These are phyloP conservation scores for Gelatoporia subvermispora DNA, from an alignment of 768 basidiomycete genomes.

Conservation along the genomic window DNA sequence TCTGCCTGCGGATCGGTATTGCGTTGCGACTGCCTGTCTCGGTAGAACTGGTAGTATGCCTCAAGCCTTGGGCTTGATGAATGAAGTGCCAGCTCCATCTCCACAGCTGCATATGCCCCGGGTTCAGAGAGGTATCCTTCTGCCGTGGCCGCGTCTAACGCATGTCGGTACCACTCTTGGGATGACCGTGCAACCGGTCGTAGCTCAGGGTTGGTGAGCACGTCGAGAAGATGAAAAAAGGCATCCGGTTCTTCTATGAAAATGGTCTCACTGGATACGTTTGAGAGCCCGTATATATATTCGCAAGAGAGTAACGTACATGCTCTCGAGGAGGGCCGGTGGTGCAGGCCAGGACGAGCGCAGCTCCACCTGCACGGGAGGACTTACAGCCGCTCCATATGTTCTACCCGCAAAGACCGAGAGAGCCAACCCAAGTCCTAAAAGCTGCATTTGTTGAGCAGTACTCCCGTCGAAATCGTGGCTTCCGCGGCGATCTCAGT, in stretches of 20 bases:
- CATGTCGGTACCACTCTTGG: constrained; percentile 49
- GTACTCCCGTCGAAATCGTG: no score
- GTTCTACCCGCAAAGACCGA: neutral
- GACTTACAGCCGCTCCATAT: constrained; percentile 11
- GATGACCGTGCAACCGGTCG: constrained; percentile 35
- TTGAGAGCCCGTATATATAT: neutral
- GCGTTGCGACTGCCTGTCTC: constrained; percentile 22
- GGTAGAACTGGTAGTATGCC: constrained; percentile 77
- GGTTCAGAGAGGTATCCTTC: constrained; percentile 45
- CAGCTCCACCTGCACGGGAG: constrained; percentile 32
- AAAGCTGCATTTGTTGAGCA: neutral
- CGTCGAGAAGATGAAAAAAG: constrained; percentile 75
- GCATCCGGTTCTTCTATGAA: constrained; percentile 63
- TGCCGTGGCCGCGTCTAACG: constrained; percentile 45
- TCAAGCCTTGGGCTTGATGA: constrained; percentile 76
- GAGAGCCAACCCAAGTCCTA: neutral
- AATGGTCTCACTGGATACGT: constrained; percentile 68
- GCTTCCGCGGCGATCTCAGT: no score
- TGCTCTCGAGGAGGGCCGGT: constrained; percentile 25
- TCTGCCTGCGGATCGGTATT: constrained; percentile 25
- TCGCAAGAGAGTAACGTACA: constrained; percentile 19
- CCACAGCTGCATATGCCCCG: constrained; percentile 50
- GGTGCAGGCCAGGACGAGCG: constrained; percentile 33
- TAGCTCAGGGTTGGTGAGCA: constrained; percentile 49
- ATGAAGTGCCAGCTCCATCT: constrained; percentile 75